Percentiles rank a stretch among this genome's conserved stretches.
Evolutionary conservation across 371 early-diverging fungal genomes (phyloP).

Genomic region (Blakeslea trispora): DNA sequence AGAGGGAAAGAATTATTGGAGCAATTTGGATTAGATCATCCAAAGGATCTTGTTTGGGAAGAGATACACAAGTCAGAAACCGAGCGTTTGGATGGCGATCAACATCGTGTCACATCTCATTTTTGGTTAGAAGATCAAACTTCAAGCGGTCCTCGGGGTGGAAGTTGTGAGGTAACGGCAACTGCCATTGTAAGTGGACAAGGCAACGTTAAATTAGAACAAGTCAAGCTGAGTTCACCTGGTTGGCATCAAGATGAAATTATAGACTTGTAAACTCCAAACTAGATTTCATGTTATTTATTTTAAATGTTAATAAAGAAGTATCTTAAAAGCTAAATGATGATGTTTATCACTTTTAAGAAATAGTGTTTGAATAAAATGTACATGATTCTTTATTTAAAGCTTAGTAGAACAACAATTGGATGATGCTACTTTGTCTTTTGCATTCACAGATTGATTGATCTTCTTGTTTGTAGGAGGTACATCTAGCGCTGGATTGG

Average conservation of each 20-base stretch:
- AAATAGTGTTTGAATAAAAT: no score
- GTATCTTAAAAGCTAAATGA: not conserved
- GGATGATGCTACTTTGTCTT: slow-evolving; percentile 17
- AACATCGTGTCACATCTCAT: slow-evolving; percentile 21
- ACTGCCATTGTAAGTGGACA: slow-evolving; percentile 25
- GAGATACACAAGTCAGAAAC: slow-evolving; percentile 24
- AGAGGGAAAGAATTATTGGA: slow-evolving; percentile 26
- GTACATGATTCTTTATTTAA: no score
- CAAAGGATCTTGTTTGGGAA: slow-evolving; percentile 25
- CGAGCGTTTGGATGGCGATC: slow-evolving; percentile 5
- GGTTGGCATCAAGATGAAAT: slow-evolving; percentile 25
- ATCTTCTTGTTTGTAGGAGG: slow-evolving; percentile 47
- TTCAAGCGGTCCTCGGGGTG: slow-evolving; percentile 27
- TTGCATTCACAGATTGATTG: slow-evolving; percentile 39
- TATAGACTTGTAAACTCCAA: slow-evolving; percentile 1
- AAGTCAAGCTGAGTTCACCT: slow-evolving; percentile 21
- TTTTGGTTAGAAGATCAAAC: slow-evolving; percentile 38
- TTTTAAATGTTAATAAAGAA: no score
- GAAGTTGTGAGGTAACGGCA: slow-evolving; percentile 31
- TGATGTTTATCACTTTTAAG: no score
- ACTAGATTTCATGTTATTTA: no score
- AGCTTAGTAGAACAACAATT: slow-evolving; percentile 40
- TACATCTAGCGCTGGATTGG: slow-evolving; percentile 53
- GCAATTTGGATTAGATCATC: slow-evolving; percentile 34
- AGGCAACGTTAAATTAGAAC: slow-evolving; percentile 20